Evolutionary conservation across 1,284 basidiomycete genomes (phyloP), one percentile per base, ranked within the genome.

Genomic region (Moesziomyces sp.): DNA sequence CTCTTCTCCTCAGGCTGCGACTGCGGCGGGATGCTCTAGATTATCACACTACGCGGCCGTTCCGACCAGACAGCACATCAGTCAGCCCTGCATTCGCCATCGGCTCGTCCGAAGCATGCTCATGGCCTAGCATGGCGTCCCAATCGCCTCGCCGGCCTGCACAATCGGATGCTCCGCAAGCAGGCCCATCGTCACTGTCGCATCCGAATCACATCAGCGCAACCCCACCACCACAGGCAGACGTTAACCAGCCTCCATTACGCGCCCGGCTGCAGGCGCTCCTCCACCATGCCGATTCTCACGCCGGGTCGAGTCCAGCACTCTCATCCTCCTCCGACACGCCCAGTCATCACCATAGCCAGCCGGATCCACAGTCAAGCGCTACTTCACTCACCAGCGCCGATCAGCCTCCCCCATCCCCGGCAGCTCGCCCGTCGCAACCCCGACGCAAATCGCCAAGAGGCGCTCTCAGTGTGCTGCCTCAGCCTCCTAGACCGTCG

Each of bases 181-280:
- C 66, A 28, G 48, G 44, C 9, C 38, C 48, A 28, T 58, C 59
- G 5, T 52, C 66, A 1, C 46, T 59, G 14, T 52, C 59, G 5
- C 24, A 33, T 16, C 45, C 48, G 1, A 40, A 30, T 45, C 46
- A 49, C 51, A 23, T 28, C 13, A 47, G 61, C 19, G 46, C 44
- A 5, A 9, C 14, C 5, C 35, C 21, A 13, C 19, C 52, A 18
- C 46, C 30, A 30, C 58, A 49, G 13, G 33, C 44, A 13, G 45
- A 45, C n/a, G 38, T 16, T 16, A 52, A 64, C n/a, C 60, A 58
- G 13, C 59, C 67, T 42, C 60, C 53, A 24, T 40, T 69, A 24
- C 67, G 60, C 6, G 60, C 67, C 23, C 56, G 67, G 3, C 43
- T 69, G 7, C 67, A 69, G 13, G 67, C 60, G 47, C 57, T 69